Evolutionary conservation across 208 protist genomes (phyloP).

Genomic region (Wallacemonas sp.): DNA sequence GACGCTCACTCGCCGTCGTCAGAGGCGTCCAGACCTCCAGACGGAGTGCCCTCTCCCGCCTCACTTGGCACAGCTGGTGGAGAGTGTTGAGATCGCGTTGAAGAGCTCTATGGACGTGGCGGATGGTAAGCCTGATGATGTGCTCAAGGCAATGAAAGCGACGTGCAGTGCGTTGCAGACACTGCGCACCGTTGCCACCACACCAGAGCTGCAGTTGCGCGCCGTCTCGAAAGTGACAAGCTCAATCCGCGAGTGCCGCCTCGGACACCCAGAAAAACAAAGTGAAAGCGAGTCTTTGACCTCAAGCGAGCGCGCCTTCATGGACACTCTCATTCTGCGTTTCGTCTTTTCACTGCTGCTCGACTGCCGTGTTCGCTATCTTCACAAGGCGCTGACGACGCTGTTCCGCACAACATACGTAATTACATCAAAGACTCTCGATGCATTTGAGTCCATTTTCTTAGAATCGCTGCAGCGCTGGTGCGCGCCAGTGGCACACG

Average conservation of each 20-base stretch:
- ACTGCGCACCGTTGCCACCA: constrained; percentile 38
- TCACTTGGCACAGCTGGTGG: constrained; percentile 25
- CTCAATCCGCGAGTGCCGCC: constrained; percentile 38
- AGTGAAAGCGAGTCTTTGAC: neutral
- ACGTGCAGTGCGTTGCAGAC: constrained; percentile 43
- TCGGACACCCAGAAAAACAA: constrained; percentile 14
- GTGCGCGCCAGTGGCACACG: neutral
- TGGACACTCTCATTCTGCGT: constrained; percentile 36
- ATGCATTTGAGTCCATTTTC: constrained; percentile 28
- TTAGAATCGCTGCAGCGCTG: constrained; percentile 13
- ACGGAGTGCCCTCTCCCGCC: constrained; percentile 29
- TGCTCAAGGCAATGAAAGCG: constrained; percentile 25
- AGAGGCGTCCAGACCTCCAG: constrained; percentile 47
- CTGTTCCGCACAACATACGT: constrained; percentile 50
- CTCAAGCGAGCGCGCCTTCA: constrained; percentile 23
- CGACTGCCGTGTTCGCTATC: constrained; percentile 78
- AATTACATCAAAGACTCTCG: constrained; percentile 20
- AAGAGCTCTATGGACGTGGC: neutral
- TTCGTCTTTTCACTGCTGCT: constrained; percentile 75
- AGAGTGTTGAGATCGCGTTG: neutral
- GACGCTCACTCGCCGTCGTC: constrained; percentile 31
- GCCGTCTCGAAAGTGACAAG: constrained; percentile 67
- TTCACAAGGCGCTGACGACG: constrained; percentile 79
- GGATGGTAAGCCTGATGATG: neutral
- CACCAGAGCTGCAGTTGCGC: constrained; percentile 70